Conservation (phyloP, 306 rosid species). For the Myrica gale region DNA sequence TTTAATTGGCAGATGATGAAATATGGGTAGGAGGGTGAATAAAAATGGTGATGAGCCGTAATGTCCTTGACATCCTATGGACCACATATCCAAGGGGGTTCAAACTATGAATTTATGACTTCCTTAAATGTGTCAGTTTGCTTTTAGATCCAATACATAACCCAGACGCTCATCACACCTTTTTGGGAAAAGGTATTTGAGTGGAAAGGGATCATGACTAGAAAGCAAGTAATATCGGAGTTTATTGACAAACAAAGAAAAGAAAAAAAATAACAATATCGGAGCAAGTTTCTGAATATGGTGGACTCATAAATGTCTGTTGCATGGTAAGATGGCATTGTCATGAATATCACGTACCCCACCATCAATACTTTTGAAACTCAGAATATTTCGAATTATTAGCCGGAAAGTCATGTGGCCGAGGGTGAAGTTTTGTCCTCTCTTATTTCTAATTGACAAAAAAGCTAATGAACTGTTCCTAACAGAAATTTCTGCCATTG, state of each 20-base stretch:
- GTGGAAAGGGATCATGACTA: conserved; percentile 16
- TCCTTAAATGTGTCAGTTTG: background rate
- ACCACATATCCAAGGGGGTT: background rate
- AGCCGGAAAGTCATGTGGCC: too few species aligned
- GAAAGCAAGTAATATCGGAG: conserved; percentile 12
- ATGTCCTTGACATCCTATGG: conserved; percentile 8
- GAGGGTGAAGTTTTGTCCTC: too few species aligned
- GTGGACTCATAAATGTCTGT: background rate
- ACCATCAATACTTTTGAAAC: background rate
- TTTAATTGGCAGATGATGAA: background rate
- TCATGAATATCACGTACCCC: conserved; percentile 3
- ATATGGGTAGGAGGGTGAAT: conserved; percentile 8
- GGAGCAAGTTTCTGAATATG: too few species aligned
- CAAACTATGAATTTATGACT: background rate
- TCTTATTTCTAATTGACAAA: too few species aligned
- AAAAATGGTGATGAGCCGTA: conserved; percentile 16
- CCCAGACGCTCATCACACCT: background rate
- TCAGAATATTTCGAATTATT: background rate
- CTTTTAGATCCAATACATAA: conserved; percentile 7
- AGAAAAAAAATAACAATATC: conserved; percentile 5
- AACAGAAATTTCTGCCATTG: too few species aligned
- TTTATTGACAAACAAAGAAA: background rate
- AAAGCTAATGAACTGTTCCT: too few species aligned
- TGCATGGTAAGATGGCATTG: background rate
- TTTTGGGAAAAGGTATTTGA: background rate